Conservation (phyloP, 2,329 filamentous ascomycete genomes). For the Orbilia javanica region DNA sequence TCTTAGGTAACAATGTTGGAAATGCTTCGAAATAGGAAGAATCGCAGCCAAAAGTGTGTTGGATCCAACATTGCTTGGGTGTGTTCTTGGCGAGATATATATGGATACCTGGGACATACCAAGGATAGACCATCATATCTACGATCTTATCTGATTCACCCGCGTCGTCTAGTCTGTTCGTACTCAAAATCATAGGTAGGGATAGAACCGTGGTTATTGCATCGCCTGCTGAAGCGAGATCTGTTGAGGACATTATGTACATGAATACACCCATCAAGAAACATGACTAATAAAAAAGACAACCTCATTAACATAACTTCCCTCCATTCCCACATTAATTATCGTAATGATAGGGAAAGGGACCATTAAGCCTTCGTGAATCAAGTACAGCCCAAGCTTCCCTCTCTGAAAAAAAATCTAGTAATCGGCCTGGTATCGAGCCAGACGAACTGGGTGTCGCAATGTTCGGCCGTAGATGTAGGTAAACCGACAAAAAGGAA, state of each 20-base stretch:
- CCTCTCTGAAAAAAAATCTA: slow-evolving; percentile 8
- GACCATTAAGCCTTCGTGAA: slow-evolving; percentile 6
- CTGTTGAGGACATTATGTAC: slow-evolving; percentile 9
- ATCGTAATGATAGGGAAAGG: not conserved
- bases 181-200: too few relatives aligned
- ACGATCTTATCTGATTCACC: too few relatives aligned
- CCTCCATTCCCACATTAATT: not conserved
- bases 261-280: slow-evolving; percentile 1
- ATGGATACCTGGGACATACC: too few relatives aligned
- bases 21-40: not conserved
- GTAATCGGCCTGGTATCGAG: too few relatives aligned
- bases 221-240: slow-evolving; percentile 5
- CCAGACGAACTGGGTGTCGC: too few relatives aligned
- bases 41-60: slow-evolving; percentile 12
- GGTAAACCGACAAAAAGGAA: not conserved
- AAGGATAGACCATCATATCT: too few relatives aligned
- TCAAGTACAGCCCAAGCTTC: not conserved
- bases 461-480: not conserved
- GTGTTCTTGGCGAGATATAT: not conserved
- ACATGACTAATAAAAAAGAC: not conserved
- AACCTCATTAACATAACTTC: slow-evolving; percentile 7
- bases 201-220: not conserved
- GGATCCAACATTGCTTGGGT: slow-evolving; percentile 39
- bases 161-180: too few relatives aligned
- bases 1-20: not conserved